Base-by-base conservation (phyloP, 2,329 filamentous ascomycete species). In the Fusarium penzigii region DNA sequence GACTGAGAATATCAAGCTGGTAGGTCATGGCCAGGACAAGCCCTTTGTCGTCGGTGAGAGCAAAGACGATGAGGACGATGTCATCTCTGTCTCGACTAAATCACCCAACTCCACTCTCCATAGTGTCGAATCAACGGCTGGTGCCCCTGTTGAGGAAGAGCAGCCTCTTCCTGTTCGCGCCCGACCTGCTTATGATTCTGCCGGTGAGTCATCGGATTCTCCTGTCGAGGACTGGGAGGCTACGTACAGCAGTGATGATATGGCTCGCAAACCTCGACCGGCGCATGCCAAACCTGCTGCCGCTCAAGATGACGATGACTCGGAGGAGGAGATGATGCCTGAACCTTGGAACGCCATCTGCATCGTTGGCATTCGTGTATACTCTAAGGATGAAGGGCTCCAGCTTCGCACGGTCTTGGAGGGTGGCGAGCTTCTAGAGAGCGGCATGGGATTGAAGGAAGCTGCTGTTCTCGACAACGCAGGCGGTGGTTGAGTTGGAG, bases 271-370 rank as follows among this genome's bases (percentile, higher is more conserved):
- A 65, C 79, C 78, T 5, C 74, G 76, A 14, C 64, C 73, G 39
- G 64, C 70, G 2, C 68, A 71, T 39, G 69, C 73, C 9, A 62
- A 72, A 1, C 66, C 71, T 1, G 61, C 71, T 0, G 57, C 66
- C 1, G 59, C 64, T 3, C 64, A 65, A 5, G 72, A 74, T 8
- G 70, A 74, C 3, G 79, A 81, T 38, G 78, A 81, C 17, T 78
- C 77, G 0, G 80, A 83, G 16, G 82, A 84, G 51, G 81, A 85
- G 61, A 80, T 78, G 53, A 72, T 76, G 61, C 68, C 77, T 1
- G 77, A 82, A 25, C 79, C 82, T 2, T 87, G 84, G 84, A 86
- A 86, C 63, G 83, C 84, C 5, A 77, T 86, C 42, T 81, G 78
- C 47, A 79, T 86, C 16, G 77, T 87, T 0, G 83, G 84, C 0